phyloP scores from a whole-genome alignment of 2,329 filamentous ascomycete species.

The Arthrobotrys iridis region DNA sequence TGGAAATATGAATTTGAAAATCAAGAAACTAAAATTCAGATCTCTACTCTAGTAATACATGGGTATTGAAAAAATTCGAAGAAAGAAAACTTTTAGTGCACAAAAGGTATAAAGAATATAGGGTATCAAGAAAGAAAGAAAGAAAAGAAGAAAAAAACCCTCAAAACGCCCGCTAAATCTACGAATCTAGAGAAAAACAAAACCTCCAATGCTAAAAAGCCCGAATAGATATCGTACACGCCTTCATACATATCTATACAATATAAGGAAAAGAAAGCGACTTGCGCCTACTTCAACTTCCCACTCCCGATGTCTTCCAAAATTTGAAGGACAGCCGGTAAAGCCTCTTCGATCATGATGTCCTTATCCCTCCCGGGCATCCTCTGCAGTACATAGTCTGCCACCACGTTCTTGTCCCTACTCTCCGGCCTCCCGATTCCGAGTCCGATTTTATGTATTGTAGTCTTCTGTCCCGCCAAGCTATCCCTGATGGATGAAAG shows the following conservation, averaged over 20 bases:
- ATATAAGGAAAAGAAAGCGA: no score
- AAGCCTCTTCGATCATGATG: slow-evolving; percentile 67
- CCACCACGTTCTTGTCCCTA: slow-evolving; percentile 74
- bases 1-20: not conserved
- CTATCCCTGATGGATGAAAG: slow-evolving; percentile 72
- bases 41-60: slow-evolving; percentile 4
- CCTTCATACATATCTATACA: no score
- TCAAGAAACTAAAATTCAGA: not conserved
- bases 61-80: not conserved
- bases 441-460: slow-evolving; percentile 71
- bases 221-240: not conserved
- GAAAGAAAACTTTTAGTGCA: no score
- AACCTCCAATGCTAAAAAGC: not conserved
- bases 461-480: slow-evolving; percentile 61
- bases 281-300: slow-evolving; percentile 15
- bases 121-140: not conserved
- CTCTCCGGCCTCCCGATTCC: slow-evolving; percentile 86
- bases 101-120: no score
- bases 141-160: not conserved
- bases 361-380: slow-evolving; percentile 69
- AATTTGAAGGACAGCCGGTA: slow-evolving; percentile 66
- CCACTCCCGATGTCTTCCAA: slow-evolving; percentile 63
- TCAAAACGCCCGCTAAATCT: not conserved
- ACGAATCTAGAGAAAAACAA: not conserved
- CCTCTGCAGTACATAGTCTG: slow-evolving; percentile 78